Conservation (phyloP, 176 grass and related monocot species). For the Oryza rufipogon region DNA sequence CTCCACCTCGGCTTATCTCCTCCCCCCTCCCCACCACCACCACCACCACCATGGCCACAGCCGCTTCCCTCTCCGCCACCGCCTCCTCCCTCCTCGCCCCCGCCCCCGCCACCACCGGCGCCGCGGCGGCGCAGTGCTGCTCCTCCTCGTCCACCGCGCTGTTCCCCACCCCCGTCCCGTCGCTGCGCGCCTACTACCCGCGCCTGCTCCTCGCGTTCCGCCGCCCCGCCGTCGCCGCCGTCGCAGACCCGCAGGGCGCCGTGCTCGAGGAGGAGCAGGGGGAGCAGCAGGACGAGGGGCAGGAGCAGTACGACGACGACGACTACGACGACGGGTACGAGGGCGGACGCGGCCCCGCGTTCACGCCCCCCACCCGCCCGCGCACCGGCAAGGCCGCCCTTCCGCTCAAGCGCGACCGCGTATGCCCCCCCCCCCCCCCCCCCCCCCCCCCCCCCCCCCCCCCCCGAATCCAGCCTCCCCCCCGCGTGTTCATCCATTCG, state of each 20-base stretch:
- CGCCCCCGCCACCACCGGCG: conserved; percentile 39
- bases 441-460: background rate
- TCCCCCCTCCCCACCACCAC: background rate
- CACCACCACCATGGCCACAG: conserved; percentile 35
- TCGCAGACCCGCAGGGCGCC: conserved; percentile 51
- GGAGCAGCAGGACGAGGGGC: background rate
- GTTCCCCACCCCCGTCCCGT: conserved; percentile 48
- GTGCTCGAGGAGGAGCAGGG: conserved; percentile 46
- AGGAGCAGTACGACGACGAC: conserved; percentile 40
- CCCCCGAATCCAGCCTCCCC: background rate
- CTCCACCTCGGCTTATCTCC: conserved; percentile 22
- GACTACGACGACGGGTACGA: conserved; percentile 47
- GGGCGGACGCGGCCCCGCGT: conserved; percentile 46
- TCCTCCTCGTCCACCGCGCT: conserved; percentile 36
- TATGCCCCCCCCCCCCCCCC: conserved; percentile 11
- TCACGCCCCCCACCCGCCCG: conserved; percentile 57
- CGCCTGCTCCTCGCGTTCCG: conserved; percentile 45
- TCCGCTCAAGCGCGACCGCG: conserved; percentile 87
- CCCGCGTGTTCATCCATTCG: background rate
- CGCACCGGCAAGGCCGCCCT: conserved; percentile 95
- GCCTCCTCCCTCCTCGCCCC: conserved; percentile 51
- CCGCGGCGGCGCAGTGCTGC: background rate
- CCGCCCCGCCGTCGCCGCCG: conserved; percentile 49
- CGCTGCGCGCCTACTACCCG: conserved; percentile 54
- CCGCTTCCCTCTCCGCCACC: conserved; percentile 15